phyloP scores from a whole-genome alignment of 148 eudicot species.

The Cornus suecica region DNA sequence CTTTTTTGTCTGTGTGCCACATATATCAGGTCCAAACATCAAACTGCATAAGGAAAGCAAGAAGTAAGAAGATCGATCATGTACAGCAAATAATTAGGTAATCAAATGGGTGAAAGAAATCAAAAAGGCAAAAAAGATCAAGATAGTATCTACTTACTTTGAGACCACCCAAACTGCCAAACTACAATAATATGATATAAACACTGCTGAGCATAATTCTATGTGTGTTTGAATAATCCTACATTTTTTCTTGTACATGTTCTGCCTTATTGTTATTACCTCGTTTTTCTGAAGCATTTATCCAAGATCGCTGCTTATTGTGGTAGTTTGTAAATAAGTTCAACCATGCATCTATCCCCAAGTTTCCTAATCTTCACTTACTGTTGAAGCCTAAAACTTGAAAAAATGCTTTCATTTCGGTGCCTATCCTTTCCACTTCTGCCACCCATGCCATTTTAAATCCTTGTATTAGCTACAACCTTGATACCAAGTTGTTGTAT shows the following conservation, averaged over 20 bases:
- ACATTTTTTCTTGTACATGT: neutral
- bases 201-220: neutral
- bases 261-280: too few species aligned
- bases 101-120: neutral
- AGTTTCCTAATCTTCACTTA: neutral
- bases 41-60: slow-evolving; percentile 47
- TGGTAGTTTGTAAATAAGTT: neutral
- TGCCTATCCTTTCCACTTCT: neutral
- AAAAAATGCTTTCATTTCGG: neutral
- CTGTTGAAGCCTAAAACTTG: neutral
- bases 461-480: too few species aligned
- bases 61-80: neutral
- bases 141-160: neutral
- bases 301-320: neutral
- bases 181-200: neutral
- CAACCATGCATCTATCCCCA: neutral
- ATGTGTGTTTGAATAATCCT: neutral
- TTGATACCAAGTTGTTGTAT: too few species aligned
- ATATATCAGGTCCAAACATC: slow-evolving; percentile 97
- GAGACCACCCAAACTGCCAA: neutral
- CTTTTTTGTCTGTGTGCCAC: slow-evolving; percentile 85
- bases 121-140: neutral
- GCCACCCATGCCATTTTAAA: too few species aligned
- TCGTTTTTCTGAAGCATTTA: neutral
- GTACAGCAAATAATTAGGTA: neutral